Percentiles rank a stretch among this genome's conserved stretches.
phyloP scores from a whole-genome alignment of 345 rosid species.

The Heritiera littoralis region DNA sequence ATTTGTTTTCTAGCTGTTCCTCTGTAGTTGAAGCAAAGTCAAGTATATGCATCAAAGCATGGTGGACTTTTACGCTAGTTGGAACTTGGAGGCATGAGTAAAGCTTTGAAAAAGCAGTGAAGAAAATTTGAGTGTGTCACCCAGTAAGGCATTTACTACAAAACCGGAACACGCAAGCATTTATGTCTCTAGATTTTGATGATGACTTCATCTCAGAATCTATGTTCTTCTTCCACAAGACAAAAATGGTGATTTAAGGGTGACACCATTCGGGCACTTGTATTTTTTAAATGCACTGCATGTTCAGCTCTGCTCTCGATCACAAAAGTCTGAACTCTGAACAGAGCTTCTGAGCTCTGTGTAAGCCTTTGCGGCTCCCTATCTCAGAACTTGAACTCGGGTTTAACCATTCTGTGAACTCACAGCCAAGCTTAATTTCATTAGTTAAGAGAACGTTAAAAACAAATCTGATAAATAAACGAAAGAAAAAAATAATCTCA shows the following conservation, averaged over 20 bases:
- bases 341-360: neutral
- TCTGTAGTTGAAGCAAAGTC: conserved; percentile 35
- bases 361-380: conserved; percentile 2
- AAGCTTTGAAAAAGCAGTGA: conserved; percentile 7
- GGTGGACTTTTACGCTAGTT: conserved; percentile 26
- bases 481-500: no score
- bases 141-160: conserved; percentile 50
- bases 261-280: conserved; percentile 21
- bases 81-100: conserved; percentile 29
- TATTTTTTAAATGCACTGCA: neutral
- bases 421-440: neutral
- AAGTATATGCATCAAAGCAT: conserved; percentile 40
- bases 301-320: neutral
- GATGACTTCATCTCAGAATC: conserved; percentile 68
- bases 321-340: neutral
- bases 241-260: conserved; percentile 35
- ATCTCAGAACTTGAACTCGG: conserved; percentile 4
- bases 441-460: neutral
- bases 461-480: no score
- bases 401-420: neutral
- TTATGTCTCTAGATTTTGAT: conserved; percentile 62
- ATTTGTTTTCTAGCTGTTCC: conserved; percentile 31
- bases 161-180: conserved; percentile 61
- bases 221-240: conserved; percentile 55
- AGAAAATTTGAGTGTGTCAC: conserved; percentile 44